Percentiles rank a stretch among this genome's conserved stretches.
Conservation (phyloP, 345 rosid genomes). For the Populus tremula region DNA sequence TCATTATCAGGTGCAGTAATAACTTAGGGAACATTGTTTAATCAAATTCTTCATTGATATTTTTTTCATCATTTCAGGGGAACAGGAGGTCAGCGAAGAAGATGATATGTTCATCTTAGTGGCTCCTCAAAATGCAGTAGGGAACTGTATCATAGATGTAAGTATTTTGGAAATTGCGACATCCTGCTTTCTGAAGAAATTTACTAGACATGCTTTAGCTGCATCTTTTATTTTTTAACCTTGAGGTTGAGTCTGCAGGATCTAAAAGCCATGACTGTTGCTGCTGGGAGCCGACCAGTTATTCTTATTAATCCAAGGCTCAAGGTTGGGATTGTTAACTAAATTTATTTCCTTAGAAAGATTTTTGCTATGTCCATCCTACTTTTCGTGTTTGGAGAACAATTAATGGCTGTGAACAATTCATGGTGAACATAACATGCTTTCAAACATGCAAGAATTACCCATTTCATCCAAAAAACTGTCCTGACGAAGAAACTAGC, state of each 20-base stretch:
- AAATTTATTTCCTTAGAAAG: not conserved
- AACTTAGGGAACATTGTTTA: no score
- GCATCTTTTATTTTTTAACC: constrained; percentile 11
- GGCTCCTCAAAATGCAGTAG: constrained; percentile 96
- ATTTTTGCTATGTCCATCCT: not conserved
- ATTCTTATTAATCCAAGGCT: constrained; percentile 84
- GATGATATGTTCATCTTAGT: constrained; percentile 88
- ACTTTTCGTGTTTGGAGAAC: not conserved
- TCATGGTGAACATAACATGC: not conserved
- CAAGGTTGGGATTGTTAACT: constrained; percentile 44
- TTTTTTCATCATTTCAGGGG: constrained; percentile 47
- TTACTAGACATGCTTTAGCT: not conserved
- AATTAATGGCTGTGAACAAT: not conserved
- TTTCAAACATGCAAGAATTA: not conserved
- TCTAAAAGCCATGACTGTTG: constrained; percentile 85
- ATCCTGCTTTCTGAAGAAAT: not conserved
- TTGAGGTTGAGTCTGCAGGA: constrained; percentile 45
- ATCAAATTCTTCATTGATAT: not conserved
- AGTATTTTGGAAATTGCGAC: constrained; percentile 26
- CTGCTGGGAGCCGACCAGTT: constrained; percentile 86
- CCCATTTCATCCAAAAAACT: no score
- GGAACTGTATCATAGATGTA: constrained; percentile 91
- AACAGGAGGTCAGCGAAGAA: constrained; percentile 71
- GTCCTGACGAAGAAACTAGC: no score
- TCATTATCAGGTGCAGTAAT: no score